These are phyloP conservation scores for Pyronema omphalodes DNA, from an alignment of 495 filamentous ascomycete genomes.

Conservation along the genomic window DNA sequence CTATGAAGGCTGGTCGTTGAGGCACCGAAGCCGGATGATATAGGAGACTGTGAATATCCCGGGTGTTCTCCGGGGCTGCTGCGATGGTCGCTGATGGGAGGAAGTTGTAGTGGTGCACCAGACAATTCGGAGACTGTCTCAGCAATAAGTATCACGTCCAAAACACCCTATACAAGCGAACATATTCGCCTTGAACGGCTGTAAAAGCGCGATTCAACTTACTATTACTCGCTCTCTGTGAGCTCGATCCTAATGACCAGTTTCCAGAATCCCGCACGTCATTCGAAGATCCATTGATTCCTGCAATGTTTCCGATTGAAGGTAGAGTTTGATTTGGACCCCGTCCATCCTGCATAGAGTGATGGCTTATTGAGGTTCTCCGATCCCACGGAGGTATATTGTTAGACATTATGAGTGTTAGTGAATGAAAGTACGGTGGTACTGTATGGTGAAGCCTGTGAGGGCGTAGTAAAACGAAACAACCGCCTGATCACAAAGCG, in stretches of 20 bases:
- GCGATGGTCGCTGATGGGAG: constrained; percentile 23
- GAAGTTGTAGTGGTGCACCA: constrained; percentile 19
- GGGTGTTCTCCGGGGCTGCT: constrained; percentile 18
- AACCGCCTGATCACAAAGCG: background rate
- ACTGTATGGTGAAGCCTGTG: background rate
- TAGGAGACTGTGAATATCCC: constrained; percentile 19
- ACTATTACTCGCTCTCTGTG: constrained; percentile 21
- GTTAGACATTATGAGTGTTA: background rate
- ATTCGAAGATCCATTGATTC: constrained; percentile 14
- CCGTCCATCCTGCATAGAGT: background rate
- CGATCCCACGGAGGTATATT: too few species aligned
- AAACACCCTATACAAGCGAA: background rate
- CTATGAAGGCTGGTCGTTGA: constrained; percentile 21
- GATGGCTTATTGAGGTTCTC: background rate
- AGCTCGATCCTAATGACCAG: constrained; percentile 20
- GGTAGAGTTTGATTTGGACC: constrained; percentile 14
- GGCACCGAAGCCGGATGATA: constrained; percentile 18
- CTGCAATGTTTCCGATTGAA: constrained; percentile 18
- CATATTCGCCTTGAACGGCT: background rate
- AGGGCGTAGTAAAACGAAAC: background rate
- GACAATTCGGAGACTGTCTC: constrained; percentile 19
- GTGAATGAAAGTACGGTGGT: background rate
- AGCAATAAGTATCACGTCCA: background rate
- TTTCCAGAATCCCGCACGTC: constrained; percentile 23
- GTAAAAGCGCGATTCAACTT: constrained; percentile 2